These are phyloP conservation scores for Colletotrichum karsti DNA, from an alignment of 2,329 filamentous ascomycete species.

Conservation along the genomic window DNA sequence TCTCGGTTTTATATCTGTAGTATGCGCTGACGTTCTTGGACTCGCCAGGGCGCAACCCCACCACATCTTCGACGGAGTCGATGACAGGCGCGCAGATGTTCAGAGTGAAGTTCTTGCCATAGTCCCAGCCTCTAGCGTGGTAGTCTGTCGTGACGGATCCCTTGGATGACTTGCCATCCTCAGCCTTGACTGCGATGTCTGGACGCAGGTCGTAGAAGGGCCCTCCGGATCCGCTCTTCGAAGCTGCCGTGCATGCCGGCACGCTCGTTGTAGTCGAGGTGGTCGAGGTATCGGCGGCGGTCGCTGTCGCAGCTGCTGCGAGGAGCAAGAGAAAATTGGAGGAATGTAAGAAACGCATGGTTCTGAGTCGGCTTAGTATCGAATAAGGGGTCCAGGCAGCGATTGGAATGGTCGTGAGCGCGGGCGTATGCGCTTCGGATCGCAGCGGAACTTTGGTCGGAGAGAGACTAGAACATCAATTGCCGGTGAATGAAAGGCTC, in stretches of 20 bases:
- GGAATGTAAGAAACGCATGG: slow-evolving; percentile 34
- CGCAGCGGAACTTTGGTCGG: neutral
- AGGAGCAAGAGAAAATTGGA: slow-evolving; percentile 43
- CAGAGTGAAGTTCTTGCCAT: slow-evolving; percentile 82
- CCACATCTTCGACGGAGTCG: slow-evolving; percentile 68
- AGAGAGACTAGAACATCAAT: slow-evolving; percentile 11
- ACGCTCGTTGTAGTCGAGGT: slow-evolving; percentile 50
- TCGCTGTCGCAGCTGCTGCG: slow-evolving; percentile 37
- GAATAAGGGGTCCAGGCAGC: neutral
- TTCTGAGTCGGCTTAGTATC: slow-evolving; percentile 4
- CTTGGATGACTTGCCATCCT: slow-evolving; percentile 54
- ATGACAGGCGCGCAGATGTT: slow-evolving; percentile 85
- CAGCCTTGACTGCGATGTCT: slow-evolving; percentile 56
- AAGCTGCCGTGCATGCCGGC: slow-evolving; percentile 64
- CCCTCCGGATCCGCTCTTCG: slow-evolving; percentile 60
- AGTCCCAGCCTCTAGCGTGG: slow-evolving; percentile 77
- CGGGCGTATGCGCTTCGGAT: slow-evolving; percentile 1
- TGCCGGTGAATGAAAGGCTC: neutral
- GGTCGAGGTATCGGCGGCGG: slow-evolving; percentile 38
- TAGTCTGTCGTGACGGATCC: slow-evolving; percentile 59
- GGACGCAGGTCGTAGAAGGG: slow-evolving; percentile 67
- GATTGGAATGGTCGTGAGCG: slow-evolving; percentile 2
- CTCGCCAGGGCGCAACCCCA: slow-evolving; percentile 67
- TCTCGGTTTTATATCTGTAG: slow-evolving; percentile 71
- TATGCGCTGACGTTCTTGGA: slow-evolving; percentile 84